phyloP scores from a whole-genome alignment of 768 basidiomycete species.

The Amanita rubescens region DNA sequence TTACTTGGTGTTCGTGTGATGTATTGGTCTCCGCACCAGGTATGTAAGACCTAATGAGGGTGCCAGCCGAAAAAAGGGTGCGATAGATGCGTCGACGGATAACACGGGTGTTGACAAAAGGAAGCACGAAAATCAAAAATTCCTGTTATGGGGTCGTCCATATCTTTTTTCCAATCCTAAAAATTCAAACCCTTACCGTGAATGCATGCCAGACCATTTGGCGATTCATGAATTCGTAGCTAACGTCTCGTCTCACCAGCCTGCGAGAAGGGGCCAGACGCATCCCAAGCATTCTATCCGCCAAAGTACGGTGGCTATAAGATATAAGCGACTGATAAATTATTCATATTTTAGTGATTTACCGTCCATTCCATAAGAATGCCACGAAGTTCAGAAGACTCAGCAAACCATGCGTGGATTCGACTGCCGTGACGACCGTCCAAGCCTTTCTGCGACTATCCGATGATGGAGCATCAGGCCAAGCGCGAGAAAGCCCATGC shows the following conservation, averaged over 20 bases:
- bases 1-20: background rate
- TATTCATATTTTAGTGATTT: conserved; percentile 18
- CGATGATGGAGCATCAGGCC: conserved; percentile 85
- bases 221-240: conserved; percentile 98
- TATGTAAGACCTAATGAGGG: conserved; percentile 7
- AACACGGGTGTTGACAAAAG: conserved; percentile 65
- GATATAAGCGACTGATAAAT: background rate
- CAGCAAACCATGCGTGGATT: conserved; percentile 57
- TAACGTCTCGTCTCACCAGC: conserved; percentile 74
- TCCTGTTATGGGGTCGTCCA: conserved; percentile 48
- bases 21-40: background rate
- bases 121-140: conserved; percentile 89
- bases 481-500: conserved; percentile 74
- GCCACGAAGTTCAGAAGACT: conserved; percentile 69
- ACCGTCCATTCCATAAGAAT: conserved; percentile 88
- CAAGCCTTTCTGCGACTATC: conserved; percentile 70
- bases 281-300: conserved; percentile 73
- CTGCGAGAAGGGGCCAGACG: conserved; percentile 64
- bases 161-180: background rate
- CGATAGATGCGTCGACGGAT: conserved; percentile 51
- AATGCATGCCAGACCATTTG: conserved; percentile 99
- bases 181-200: conserved; percentile 54
- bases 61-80: conserved; percentile 23
- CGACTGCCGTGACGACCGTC: conserved; percentile 57
- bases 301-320: conserved; percentile 67